Base-by-base conservation (phyloP, 805 yeast genomes). In the Metschnikowia sp. region DNA sequence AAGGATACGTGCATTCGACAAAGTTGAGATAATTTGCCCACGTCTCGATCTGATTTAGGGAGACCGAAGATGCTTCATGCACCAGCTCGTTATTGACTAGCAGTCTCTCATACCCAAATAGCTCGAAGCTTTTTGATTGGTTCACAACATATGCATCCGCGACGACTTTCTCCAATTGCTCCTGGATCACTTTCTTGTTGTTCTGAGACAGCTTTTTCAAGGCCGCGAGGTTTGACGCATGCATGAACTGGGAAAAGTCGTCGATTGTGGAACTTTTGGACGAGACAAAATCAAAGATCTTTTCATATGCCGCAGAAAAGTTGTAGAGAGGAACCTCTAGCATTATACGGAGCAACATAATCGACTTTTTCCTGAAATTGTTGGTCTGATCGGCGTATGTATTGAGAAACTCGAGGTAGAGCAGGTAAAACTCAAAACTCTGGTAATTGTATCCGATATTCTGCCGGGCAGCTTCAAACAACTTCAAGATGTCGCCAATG, bases 1-100 rank as follows among this genome's bases (percentile, higher is more conserved):
- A 39, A 13, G 58, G 65, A 19, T 63, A 56, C 43, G 56, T 43
- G 45, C 63, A 55, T 53, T 84, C 88, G 33, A 80, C 64, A 47
- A 72, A 79, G 51, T 75, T 75, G 33, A 86, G 56, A 60, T 84
- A 88, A 29, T 69, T 61, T 44, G 74, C 78, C 82, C 96, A 85
- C 10, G 66, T 69, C 15, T 74, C 76, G 18, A 84, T 57, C 53
- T 85, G 86, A 42, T 78, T 75, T 19, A 57, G 59, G 3, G 70
- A 59, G 10, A 68, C 47, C 8, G 59, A 50, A 11, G 63, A 57
- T 1, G 73, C 69, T 28, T 64, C 66, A 53, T 60, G 76, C 51
- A 65, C 75, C 8, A 72, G 74, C 19, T 40, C 29, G 18, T 38
- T 32, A 13, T 18, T 38, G 6, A 37, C 36, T n/a, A 81, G 54